Evolutionary conservation across 805 yeast genomes (phyloP).

Genomic region (Pichia kluyveri): DNA sequence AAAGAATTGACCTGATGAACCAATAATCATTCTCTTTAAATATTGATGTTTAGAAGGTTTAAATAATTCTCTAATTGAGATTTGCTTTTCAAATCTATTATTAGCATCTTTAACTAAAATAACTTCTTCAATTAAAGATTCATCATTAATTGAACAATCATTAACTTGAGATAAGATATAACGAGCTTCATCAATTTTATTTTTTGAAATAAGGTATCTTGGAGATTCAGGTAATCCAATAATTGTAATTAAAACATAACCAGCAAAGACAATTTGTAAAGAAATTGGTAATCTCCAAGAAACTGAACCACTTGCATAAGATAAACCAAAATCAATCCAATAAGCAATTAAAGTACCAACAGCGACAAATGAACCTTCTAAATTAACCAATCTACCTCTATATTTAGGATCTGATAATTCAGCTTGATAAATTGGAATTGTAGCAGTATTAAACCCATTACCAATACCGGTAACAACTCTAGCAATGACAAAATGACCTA

Average conservation of each 20-base stretch:
- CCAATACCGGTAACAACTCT: conserved; percentile 70
- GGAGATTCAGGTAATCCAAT: conserved; percentile 56
- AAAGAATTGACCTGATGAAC: conserved; percentile 59
- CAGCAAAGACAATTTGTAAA: conserved; percentile 55
- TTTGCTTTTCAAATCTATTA: conserved; percentile 22
- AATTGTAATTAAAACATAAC: conserved; percentile 31
- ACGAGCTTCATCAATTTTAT: conserved; percentile 44
- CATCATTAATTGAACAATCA: conserved; percentile 21
- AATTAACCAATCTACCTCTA: conserved; percentile 59
- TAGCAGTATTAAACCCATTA: conserved; percentile 69
- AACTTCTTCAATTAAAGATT: conserved; percentile 18
- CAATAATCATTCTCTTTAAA: conserved; percentile 49
- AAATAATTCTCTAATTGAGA: conserved; percentile 36
- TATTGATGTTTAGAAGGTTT: conserved; percentile 46
- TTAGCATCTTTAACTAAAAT: conserved; percentile 26
- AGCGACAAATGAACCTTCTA: conserved; percentile 66
- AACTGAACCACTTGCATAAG: conserved; percentile 41
- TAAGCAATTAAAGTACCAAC: conserved; percentile 70
- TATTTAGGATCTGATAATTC: conserved; percentile 60
- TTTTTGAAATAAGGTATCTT: conserved; percentile 55
- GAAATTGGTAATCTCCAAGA: conserved; percentile 79
- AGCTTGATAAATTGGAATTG: conserved; percentile 76
- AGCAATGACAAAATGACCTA: conserved; percentile 68
- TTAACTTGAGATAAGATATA: conserved; percentile 36
- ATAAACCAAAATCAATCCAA: conserved; percentile 67